Conservation (phyloP, 192 early-diverging fungal genomes). For the Phycomyces nitens region DNA sequence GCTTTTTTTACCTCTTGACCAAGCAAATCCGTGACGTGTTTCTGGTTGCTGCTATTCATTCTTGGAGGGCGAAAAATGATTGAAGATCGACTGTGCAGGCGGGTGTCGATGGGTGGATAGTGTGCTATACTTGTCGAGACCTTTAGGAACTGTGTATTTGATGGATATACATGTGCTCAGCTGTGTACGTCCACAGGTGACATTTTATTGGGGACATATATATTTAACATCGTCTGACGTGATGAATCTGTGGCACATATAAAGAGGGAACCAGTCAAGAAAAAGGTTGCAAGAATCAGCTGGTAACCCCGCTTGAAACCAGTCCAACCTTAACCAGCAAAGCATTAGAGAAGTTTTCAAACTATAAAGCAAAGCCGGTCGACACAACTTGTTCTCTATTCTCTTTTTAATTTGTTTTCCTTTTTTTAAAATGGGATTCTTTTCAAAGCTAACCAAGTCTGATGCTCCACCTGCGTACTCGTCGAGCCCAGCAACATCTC, state of each 20-base stretch:
- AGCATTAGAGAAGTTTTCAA: background rate
- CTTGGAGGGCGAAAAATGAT: background rate
- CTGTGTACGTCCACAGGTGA: no score
- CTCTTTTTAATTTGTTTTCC: conserved; percentile 2
- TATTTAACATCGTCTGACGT: no score
- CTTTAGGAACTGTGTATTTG: no score
- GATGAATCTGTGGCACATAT: no score
- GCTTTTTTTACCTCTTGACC: background rate
- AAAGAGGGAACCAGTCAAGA: no score
- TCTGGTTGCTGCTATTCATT: background rate
- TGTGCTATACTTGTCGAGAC: background rate
- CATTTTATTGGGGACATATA: no score
- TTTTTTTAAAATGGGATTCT: conserved; percentile 25
- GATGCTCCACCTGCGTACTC: background rate
- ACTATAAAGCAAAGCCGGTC: background rate
- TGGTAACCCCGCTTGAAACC: background rate
- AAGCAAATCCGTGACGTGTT: background rate
- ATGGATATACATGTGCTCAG: no score
- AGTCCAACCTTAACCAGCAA: background rate
- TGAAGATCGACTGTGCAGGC: background rate
- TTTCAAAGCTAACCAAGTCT: conserved; percentile 10
- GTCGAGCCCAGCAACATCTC: background rate
- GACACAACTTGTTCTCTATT: background rate
- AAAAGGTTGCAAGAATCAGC: background rate
- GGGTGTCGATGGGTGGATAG: no score